phyloP scores from a whole-genome alignment of 1,284 basidiomycete species.

The Tranzscheliella williamsii region DNA sequence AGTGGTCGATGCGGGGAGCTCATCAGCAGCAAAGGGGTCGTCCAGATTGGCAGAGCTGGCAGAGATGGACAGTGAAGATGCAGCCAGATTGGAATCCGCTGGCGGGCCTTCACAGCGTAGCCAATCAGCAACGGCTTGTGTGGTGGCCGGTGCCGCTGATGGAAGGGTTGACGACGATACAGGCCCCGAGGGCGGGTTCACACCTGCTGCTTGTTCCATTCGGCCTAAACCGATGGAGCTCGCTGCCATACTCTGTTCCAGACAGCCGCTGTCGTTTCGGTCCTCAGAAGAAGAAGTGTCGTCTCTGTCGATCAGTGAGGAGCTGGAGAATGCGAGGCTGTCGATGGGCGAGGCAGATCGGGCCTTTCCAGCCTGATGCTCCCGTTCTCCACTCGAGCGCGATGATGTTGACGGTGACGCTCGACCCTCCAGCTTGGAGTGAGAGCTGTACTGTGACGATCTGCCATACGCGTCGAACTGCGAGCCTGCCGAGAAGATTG shows the following conservation, averaged over 20 bases:
- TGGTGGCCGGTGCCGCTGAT: no score
- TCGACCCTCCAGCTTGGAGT: neutral
- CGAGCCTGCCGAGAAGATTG: constrained; percentile 46
- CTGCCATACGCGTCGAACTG: constrained; percentile 25
- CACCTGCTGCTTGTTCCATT: neutral
- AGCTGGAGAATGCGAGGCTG: constrained; percentile 11
- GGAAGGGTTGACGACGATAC: no score
- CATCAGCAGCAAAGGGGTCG: constrained; percentile 33
- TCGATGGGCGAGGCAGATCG: constrained; percentile 2
- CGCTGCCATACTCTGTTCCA: constrained; percentile 12
- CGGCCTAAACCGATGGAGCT: constrained; percentile 34
- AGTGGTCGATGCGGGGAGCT: neutral
- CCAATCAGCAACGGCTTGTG: constrained; percentile 2
- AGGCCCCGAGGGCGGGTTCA: no score
- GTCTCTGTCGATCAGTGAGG: constrained; percentile 12
- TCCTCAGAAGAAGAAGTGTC: constrained; percentile 5
- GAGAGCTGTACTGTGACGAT: neutral
- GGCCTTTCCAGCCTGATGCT: neutral
- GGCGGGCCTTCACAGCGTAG: no score
- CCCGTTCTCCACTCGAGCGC: neutral
- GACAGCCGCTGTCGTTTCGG: neutral
- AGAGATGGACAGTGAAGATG: constrained; percentile 19
- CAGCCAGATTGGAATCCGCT: no score
- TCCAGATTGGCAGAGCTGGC: constrained; percentile 41
- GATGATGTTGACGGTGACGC: neutral